phyloP scores from a whole-genome alignment of 495 filamentous ascomycete genomes.

The Hyaloscypha hepaticicola region DNA sequence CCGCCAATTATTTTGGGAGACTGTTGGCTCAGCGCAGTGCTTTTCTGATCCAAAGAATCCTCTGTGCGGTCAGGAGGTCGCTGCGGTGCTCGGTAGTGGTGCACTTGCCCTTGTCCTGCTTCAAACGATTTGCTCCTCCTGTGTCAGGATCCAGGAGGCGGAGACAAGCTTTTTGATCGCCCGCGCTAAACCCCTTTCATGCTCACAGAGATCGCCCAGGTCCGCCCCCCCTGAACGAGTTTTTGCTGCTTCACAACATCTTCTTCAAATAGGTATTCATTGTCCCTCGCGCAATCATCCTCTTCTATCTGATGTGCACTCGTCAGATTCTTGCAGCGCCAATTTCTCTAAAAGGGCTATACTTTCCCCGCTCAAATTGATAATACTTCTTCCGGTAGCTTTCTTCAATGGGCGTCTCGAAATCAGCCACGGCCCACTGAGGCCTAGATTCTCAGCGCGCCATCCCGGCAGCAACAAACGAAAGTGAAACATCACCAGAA shows the following conservation, averaged over 20 bases:
- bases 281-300: background rate
- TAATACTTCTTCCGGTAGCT: background rate
- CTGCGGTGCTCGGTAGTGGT: no score
- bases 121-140: no score
- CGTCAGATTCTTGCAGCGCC: background rate
- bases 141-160: no score
- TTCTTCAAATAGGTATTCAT: no score
- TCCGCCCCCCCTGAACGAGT: background rate
- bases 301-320: background rate
- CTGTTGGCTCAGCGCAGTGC: background rate
- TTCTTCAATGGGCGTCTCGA: background rate
- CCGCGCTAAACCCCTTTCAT: background rate
- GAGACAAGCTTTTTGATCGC: background rate
- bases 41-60: no score
- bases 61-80: no score
- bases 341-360: background rate
- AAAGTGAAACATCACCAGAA: no score
- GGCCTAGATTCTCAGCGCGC: no score
- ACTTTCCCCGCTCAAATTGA: background rate
- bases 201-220: background rate
- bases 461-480: no score
- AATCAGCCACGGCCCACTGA: background rate
- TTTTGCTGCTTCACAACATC: no score
- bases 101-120: no score
- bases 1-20: background rate